A percentile compares a stretch with the other conserved stretches of the same genome.
Conservation (phyloP, 2,329 filamentous ascomycete species). For the Alternaria brassicae region DNA sequence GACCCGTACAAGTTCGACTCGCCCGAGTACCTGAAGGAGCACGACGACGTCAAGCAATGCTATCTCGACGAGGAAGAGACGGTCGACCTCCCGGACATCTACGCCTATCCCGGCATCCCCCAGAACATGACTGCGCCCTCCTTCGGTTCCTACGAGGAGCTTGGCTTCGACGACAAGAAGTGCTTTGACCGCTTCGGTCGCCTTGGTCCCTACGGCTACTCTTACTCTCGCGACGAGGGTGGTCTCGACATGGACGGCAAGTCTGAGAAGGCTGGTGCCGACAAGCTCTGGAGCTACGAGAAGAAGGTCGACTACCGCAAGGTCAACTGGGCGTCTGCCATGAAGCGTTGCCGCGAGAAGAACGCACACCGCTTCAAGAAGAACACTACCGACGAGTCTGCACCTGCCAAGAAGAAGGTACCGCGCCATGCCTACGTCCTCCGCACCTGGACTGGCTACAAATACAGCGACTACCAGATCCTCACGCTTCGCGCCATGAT, state of each 20-base stretch:
- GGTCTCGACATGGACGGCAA: slow-evolving; percentile 58
- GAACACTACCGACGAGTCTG: slow-evolving; percentile 41
- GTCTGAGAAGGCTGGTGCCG: slow-evolving; percentile 54
- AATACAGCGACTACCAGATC: slow-evolving; percentile 79
- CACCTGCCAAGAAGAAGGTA: slow-evolving; percentile 50
- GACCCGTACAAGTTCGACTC: slow-evolving; percentile 56
- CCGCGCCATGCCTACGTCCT: slow-evolving; percentile 82
- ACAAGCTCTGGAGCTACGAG: slow-evolving; percentile 59
- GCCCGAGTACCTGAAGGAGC: slow-evolving; percentile 55
- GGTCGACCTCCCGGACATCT: slow-evolving; percentile 66
- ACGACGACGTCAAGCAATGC: slow-evolving; percentile 65
- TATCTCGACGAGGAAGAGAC: slow-evolving; percentile 68
- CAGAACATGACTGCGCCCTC: slow-evolving; percentile 58
- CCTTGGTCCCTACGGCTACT: slow-evolving; percentile 60
- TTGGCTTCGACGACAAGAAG: slow-evolving; percentile 56
- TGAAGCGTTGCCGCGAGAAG: slow-evolving; percentile 58
- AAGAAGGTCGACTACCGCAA: slow-evolving; percentile 57
- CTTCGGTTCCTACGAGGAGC: slow-evolving; percentile 58
- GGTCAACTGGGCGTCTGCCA: slow-evolving; percentile 58
- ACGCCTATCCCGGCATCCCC: slow-evolving; percentile 66
- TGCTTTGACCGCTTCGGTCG: slow-evolving; percentile 62
- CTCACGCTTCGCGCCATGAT: slow-evolving; percentile 84
- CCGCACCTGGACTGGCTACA: slow-evolving; percentile 81
- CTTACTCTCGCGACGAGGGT: slow-evolving; percentile 54
- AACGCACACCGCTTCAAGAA: slow-evolving; percentile 57